These are phyloP conservation scores for Sequoiadendron giganteum DNA, from an alignment of 75 land plant species.

Conservation along the genomic window DNA sequence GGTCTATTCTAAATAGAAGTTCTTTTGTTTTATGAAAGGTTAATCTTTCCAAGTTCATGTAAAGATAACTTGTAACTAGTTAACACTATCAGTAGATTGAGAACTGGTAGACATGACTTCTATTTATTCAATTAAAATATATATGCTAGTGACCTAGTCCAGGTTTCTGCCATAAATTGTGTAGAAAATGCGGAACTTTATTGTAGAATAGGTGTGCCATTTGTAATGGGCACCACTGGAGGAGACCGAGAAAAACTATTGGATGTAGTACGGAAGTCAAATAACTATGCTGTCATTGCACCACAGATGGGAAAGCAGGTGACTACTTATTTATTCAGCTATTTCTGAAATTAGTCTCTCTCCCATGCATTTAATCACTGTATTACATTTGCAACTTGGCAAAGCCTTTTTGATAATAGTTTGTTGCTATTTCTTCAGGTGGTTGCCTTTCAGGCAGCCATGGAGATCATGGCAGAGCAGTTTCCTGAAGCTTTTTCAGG, in stretches of 20 bases:
- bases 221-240: conserved; percentile 99
- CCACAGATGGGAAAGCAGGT: conserved; percentile 99
- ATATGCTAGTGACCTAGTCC: background rate
- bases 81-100: background rate
- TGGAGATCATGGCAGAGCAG: conserved; percentile 94
- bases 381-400: background rate
- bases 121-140: background rate
- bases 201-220: conserved; percentile 84
- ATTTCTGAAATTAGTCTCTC: background rate
- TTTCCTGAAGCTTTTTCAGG: conserved; percentile 98
- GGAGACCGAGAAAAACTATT: conserved; percentile 74
- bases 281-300: conserved; percentile 88
- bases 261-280: conserved; percentile 65
- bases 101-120: background rate
- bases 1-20: background rate
- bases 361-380: background rate
- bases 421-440: conserved; percentile 56
- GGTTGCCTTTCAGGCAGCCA: conserved; percentile 97
- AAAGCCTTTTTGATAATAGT: background rate
- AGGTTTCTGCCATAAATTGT: conserved; percentile 1
- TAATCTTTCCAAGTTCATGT: background rate
- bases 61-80: background rate
- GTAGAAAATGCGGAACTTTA: conserved; percentile 96
- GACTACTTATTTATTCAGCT: background rate
- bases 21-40: background rate